Conservation (phyloP, 768 basidiomycete species). For the Suillus hirtellus region DNA sequence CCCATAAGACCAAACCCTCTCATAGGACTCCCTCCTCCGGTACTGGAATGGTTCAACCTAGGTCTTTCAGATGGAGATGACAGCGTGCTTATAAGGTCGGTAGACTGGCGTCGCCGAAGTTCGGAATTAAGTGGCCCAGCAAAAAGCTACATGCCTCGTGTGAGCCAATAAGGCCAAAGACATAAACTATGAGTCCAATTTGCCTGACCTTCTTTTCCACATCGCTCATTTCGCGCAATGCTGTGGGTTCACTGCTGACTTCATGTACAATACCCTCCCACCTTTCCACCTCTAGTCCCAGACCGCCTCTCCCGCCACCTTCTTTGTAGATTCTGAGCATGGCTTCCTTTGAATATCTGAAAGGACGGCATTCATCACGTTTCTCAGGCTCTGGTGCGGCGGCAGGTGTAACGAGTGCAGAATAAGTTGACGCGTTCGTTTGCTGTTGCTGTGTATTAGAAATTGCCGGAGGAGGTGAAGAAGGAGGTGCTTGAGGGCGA, state of each 20-base stretch:
- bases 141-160: slow-evolving; percentile 61
- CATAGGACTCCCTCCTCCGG: slow-evolving; percentile 53
- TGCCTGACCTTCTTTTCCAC: slow-evolving; percentile 81
- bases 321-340: slow-evolving; percentile 83
- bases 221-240: slow-evolving; percentile 78
- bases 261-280: slow-evolving; percentile 90
- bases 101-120: slow-evolving; percentile 81
- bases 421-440: slow-evolving; percentile 69
- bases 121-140: slow-evolving; percentile 82
- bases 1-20: slow-evolving; percentile 64
- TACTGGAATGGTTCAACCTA: slow-evolving; percentile 51
- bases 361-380: slow-evolving; percentile 71
- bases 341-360: slow-evolving; percentile 85
- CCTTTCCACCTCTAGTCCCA: slow-evolving; percentile 84
- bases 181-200: slow-evolving; percentile 10
- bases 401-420: slow-evolving; percentile 52
- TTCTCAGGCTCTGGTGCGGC: slow-evolving; percentile 49
- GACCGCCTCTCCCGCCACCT: slow-evolving; percentile 67
- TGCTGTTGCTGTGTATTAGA: slow-evolving; percentile 46
- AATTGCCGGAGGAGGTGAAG: slow-evolving; percentile 52
- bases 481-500: slow-evolving; percentile 55
- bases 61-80: slow-evolving; percentile 60
- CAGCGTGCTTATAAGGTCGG: slow-evolving; percentile 65
- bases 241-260: slow-evolving; percentile 66
- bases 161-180: slow-evolving; percentile 25